Evolutionary conservation across 1,139 yeast species (phyloP).

Genomic region (Hansenula sp.): DNA sequence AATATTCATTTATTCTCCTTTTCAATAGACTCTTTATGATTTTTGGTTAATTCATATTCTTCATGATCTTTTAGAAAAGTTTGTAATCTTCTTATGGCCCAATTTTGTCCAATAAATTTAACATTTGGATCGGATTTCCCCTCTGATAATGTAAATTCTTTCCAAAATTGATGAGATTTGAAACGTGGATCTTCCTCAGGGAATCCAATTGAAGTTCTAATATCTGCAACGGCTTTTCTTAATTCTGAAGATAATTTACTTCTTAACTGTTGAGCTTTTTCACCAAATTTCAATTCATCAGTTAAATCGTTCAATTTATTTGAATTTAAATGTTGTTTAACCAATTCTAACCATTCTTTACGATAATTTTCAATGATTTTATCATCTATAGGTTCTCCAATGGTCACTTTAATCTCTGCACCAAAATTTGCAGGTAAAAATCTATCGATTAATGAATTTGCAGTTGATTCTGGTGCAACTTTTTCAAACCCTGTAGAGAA

Average conservation of each 20-base stretch:
- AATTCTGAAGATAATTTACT: constrained; percentile 67
- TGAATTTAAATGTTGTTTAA: constrained; percentile 48
- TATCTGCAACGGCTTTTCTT: constrained; percentile 56
- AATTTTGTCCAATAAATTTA: constrained; percentile 66
- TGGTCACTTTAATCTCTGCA: constrained; percentile 59
- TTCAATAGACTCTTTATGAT: background rate
- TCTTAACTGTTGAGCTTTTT: constrained; percentile 59
- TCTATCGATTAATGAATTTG: constrained; percentile 48
- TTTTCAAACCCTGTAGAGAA: constrained; percentile 85
- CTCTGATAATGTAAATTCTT: constrained; percentile 53
- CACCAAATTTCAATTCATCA: constrained; percentile 57
- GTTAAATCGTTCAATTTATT: constrained; percentile 55
- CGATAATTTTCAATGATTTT: constrained; percentile 56
- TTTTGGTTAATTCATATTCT: constrained; percentile 24
- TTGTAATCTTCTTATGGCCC: constrained; percentile 75
- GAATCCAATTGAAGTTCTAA: constrained; percentile 55
- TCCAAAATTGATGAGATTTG: constrained; percentile 71
- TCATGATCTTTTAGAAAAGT: constrained; percentile 39
- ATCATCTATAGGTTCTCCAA: constrained; percentile 74
- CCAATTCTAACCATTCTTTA: constrained; percentile 62
- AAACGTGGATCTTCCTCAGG: constrained; percentile 60
- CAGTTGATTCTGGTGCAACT: constrained; percentile 75
- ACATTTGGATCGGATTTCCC: constrained; percentile 68
- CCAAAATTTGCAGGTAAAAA: constrained; percentile 67
- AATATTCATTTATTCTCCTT: constrained; percentile 1